A percentile compares a stretch with the other conserved stretches of the same genome.
These are phyloP conservation scores for Coemansia sp. DNA, from an alignment of 192 early-diverging fungal species.

Conservation along the genomic window DNA sequence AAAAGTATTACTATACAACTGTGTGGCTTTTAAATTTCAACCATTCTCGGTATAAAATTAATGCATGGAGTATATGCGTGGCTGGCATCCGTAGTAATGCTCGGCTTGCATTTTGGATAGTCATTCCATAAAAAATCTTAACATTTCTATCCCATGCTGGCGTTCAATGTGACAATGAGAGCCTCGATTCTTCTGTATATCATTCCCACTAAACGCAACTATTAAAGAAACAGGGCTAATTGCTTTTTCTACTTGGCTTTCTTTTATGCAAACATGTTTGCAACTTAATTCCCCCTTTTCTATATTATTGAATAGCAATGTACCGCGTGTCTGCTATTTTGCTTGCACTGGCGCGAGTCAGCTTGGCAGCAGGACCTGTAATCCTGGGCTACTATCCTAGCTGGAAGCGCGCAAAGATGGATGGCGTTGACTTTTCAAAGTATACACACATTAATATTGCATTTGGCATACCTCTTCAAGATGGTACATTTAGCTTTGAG, in stretches of 20 bases:
- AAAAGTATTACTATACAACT: not conserved
- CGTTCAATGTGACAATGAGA: not conserved
- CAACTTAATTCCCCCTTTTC: not conserved
- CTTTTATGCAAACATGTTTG: not conserved
- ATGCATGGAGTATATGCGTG: not conserved
- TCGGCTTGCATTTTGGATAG: not conserved
- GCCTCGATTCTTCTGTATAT: not conserved
- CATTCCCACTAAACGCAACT: not conserved
- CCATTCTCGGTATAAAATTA: not conserved
- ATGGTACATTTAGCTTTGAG: slow-evolving; percentile 35
- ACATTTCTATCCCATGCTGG: not conserved
- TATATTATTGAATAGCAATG: not conserved
- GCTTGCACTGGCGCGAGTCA: not conserved
- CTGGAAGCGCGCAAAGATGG: slow-evolving; percentile 24
- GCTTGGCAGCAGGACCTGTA: slow-evolving; percentile 9
- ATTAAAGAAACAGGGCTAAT: not conserved
- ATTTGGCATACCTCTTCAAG: slow-evolving; percentile 53
- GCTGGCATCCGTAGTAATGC: not conserved
- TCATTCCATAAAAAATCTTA: not conserved
- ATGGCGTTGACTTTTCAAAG: slow-evolving; percentile 37
- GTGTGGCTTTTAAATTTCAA: not conserved
- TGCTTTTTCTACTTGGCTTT: not conserved
- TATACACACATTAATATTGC: slow-evolving; percentile 73
- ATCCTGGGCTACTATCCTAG: slow-evolving; percentile 35
- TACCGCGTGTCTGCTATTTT: not conserved